Percentiles rank a stretch among this genome's conserved stretches.
phyloP scores from a whole-genome alignment of 2,329 filamentous ascomycete species.

The Pseudogymnoascus sp. region DNA sequence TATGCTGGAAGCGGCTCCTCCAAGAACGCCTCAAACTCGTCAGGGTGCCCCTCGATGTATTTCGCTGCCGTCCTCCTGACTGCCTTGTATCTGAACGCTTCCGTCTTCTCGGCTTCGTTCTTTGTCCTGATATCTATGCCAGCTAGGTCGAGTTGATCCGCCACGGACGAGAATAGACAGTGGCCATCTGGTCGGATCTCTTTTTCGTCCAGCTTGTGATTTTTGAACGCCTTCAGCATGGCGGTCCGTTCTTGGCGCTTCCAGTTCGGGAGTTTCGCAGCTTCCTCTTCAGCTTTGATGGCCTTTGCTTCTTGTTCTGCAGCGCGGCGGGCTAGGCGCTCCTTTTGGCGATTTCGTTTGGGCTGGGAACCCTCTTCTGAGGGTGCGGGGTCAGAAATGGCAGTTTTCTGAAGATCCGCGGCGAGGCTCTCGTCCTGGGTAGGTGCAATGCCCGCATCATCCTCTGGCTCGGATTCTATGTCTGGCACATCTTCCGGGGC shows the following conservation, averaged over 20 bases:
- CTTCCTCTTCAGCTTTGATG: slow-evolving; percentile 65
- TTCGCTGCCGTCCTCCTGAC: slow-evolving; percentile 66
- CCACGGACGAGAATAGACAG: slow-evolving; percentile 86
- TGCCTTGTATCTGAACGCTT: slow-evolving; percentile 50
- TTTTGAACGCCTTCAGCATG: slow-evolving; percentile 61
- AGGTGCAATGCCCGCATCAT: slow-evolving; percentile 11
- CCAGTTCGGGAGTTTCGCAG: slow-evolving; percentile 64
- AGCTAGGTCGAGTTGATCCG: slow-evolving; percentile 64
- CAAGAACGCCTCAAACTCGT: slow-evolving; percentile 80
- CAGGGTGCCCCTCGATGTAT: slow-evolving; percentile 66
- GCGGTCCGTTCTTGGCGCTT: slow-evolving; percentile 60
- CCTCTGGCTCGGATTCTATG: neutral
- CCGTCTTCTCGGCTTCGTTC: slow-evolving; percentile 23
- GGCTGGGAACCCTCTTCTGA: slow-evolving; percentile 15
- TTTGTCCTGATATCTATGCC: slow-evolving; percentile 37
- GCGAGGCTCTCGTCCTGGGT: slow-evolving; percentile 13
- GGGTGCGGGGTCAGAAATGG: slow-evolving; percentile 18
- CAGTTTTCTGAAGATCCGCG: slow-evolving; percentile 18
- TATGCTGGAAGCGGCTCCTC: slow-evolving; percentile 73
- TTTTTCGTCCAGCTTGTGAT: slow-evolving; percentile 60
- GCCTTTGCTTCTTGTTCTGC: slow-evolving; percentile 71
- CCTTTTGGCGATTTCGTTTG: slow-evolving; percentile 87
- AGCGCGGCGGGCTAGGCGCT: slow-evolving; percentile 78
- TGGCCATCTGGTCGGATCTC: slow-evolving; percentile 87
- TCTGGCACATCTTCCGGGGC: neutral